phyloP scores from a whole-genome alignment of 1,284 basidiomycete species.

The Leccinum pachyderme region DNA sequence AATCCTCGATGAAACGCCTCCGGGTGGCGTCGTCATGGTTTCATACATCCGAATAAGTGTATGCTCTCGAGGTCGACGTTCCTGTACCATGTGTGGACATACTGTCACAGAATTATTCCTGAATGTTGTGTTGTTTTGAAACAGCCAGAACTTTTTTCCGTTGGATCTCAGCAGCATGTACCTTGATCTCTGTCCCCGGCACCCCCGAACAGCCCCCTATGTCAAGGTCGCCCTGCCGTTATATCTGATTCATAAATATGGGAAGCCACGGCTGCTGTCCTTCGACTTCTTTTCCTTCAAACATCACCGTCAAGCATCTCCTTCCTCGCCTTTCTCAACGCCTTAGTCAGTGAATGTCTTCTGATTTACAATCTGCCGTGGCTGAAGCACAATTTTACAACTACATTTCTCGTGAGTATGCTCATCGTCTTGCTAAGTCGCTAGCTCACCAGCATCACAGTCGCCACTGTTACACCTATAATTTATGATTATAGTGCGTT shows the following conservation, averaged over 20 bases:
- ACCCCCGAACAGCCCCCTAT: neutral
- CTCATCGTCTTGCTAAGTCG: neutral
- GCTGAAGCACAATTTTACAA: conserved; percentile 14
- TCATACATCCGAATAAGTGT: neutral
- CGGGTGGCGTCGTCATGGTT: neutral
- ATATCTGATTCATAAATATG: neutral
- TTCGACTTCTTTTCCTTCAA: neutral
- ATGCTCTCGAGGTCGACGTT: neutral
- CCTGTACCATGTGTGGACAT: neutral
- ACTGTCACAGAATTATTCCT: neutral
- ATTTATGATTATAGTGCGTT: conserved; percentile 24
- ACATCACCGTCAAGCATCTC: neutral
- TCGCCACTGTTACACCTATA: conserved; percentile 9
- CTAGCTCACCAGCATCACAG: conserved; percentile 11
- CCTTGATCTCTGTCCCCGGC: neutral
- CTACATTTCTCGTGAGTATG: conserved; percentile 15
- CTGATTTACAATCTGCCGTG: conserved; percentile 10
- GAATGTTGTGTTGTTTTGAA: neutral
- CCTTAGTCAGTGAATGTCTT: neutral
- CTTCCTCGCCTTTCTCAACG: neutral
- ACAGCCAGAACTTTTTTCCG: neutral
- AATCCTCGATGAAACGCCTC: neutral
- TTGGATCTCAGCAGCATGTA: neutral
- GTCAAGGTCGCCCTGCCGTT: neutral
- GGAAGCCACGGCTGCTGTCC: neutral